Percentiles rank a stretch among this genome's conserved stretches.
Conservation (phyloP, 1,284 basidiomycete species). For the Trametes polyzona region DNA sequence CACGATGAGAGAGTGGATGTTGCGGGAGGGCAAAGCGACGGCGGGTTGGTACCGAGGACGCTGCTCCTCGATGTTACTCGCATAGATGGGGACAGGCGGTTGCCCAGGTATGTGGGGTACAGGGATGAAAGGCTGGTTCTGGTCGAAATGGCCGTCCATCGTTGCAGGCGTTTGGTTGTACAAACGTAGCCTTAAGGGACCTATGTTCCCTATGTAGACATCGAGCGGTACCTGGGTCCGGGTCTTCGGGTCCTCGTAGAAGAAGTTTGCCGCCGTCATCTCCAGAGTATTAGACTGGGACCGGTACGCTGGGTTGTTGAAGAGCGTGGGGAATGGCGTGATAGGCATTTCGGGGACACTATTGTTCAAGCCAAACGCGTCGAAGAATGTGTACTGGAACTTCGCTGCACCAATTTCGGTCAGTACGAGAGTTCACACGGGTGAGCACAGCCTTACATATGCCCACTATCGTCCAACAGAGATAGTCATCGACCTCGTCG, state of each 20-base stretch:
- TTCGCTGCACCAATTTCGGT: slow-evolving; percentile 57
- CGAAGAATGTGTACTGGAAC: slow-evolving; percentile 94
- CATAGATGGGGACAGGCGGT: slow-evolving; percentile 21
- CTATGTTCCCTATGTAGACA: slow-evolving; percentile 88
- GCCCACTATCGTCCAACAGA: slow-evolving; percentile 95
- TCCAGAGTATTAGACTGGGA: slow-evolving; percentile 76
- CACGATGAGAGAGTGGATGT: slow-evolving; percentile 69
- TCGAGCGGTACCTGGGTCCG: slow-evolving; percentile 72
- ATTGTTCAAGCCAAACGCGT: slow-evolving; percentile 80
- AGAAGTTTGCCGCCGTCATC: slow-evolving; percentile 84
- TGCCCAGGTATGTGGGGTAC: slow-evolving; percentile 34
- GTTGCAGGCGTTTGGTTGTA: slow-evolving; percentile 66
- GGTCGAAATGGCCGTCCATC: slow-evolving; percentile 48
- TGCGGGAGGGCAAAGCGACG: slow-evolving; percentile 41
- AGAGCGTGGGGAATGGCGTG: slow-evolving; percentile 88
- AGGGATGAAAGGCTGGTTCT: slow-evolving; percentile 42
- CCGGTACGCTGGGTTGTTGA: slow-evolving; percentile 79
- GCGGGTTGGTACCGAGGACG: slow-evolving; percentile 6
- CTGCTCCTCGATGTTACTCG: slow-evolving; percentile 11
- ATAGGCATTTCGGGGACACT: slow-evolving; percentile 78
- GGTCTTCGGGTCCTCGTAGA: slow-evolving; percentile 72
- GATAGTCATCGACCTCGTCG: slow-evolving; percentile 92
- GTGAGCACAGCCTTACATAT: slow-evolving; percentile 67
- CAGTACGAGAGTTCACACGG: slow-evolving; percentile 8
- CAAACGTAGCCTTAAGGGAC: slow-evolving; percentile 75